Conservation (phyloP, 139 green algal genomes). For the Monoraphidium neglectum region DNA sequence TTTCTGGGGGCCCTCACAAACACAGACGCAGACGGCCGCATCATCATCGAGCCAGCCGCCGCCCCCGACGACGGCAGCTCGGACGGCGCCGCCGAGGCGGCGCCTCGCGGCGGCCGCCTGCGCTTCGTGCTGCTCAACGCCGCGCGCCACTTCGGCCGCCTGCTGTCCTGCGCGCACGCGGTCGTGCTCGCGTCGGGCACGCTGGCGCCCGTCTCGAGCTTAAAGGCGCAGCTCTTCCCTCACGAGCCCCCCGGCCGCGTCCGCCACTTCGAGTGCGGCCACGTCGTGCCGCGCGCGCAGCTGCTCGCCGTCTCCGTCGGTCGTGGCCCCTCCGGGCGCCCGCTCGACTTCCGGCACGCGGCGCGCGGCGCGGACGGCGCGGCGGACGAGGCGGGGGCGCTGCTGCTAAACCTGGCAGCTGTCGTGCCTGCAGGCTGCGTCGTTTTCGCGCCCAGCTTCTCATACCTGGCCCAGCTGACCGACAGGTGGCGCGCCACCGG, state of each 20-base stretch:
- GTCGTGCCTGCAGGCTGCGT: conserved; percentile 84
- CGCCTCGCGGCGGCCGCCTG: conserved; percentile 24
- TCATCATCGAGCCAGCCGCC: conserved; percentile 65
- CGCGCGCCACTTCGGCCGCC: conserved; percentile 69
- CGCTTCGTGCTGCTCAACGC: conserved; percentile 94
- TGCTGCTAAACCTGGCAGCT: conserved; percentile 74
- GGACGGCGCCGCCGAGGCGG: background rate
- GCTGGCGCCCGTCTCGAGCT: conserved; percentile 70
- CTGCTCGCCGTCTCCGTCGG: conserved; percentile 69
- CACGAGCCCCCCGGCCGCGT: conserved; percentile 33
- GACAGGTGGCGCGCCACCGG: conserved; percentile 61
- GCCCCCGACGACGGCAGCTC: background rate
- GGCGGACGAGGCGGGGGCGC: conserved; percentile 71
- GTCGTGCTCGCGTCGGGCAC: conserved; percentile 94
- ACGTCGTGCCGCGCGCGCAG: conserved; percentile 75
- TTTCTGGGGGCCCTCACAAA: conserved; percentile 85
- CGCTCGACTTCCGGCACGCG: conserved; percentile 70
- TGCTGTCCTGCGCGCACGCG: conserved; percentile 51
- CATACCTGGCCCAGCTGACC: conserved; percentile 58
- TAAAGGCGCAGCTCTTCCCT: conserved; percentile 72
- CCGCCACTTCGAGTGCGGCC: conserved; percentile 82
- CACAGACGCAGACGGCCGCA: conserved; percentile 81
- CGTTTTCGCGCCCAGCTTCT: conserved; percentile 93
- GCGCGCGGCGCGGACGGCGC: conserved; percentile 31
- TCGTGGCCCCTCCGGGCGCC: conserved; percentile 63